Conservation (phyloP, 139 green algal species). For the Zygnema cylindricum region DNA sequence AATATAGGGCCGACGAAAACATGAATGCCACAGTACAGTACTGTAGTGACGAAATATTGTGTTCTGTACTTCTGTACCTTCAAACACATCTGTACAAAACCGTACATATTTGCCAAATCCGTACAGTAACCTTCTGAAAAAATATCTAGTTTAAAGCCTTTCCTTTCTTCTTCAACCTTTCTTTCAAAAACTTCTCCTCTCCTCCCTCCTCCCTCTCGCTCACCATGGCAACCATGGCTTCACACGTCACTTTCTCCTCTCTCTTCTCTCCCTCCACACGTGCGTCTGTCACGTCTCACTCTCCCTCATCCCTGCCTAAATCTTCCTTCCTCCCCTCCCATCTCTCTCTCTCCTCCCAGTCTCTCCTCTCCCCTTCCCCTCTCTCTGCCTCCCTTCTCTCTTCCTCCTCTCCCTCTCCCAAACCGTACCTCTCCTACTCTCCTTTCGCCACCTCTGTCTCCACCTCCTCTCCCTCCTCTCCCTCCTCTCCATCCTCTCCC, state of each 20-base stretch:
- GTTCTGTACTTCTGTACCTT: no score
- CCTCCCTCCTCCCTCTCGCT: not conserved
- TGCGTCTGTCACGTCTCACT: not conserved
- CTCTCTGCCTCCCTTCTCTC: not conserved
- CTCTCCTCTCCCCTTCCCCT: not conserved
- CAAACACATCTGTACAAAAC: no score
- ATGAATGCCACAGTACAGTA: no score
- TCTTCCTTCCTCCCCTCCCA: not conserved
- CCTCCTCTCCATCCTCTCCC: not conserved
- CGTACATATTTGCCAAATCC: no score
- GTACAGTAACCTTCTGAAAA: no score
- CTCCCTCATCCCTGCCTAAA: not conserved
- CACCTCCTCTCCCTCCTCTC: not conserved
- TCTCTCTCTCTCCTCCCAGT: not conserved
- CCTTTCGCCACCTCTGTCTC: not conserved
- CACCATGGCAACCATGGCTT: not conserved
- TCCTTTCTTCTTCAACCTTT: no score
- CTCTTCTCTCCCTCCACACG: not conserved
- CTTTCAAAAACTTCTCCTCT: constrained; percentile 1
- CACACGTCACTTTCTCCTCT: not conserved
- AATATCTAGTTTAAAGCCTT: no score
- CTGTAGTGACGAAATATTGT: no score
- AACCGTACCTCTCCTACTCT: no score
- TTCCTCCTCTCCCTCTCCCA: no score
- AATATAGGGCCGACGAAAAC: no score